These are phyloP conservation scores for Aspergillus neotritici DNA, from an alignment of 2,329 filamentous ascomycete genomes.

Conservation along the genomic window DNA sequence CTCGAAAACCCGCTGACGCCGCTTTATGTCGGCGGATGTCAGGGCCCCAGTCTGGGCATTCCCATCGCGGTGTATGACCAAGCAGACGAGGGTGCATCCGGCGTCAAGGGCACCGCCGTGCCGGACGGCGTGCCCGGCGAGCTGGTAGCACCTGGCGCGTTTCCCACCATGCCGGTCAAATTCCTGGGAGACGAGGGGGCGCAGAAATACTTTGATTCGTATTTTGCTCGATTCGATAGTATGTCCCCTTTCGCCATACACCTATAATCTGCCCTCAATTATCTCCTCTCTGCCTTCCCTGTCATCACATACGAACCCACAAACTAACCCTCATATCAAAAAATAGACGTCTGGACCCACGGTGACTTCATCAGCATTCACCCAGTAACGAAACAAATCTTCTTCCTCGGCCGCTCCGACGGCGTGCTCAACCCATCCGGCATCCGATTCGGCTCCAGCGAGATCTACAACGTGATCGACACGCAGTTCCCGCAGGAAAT, in stretches of 20 bases:
- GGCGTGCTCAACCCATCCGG: conserved; percentile 76
- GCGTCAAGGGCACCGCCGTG: conserved; percentile 47
- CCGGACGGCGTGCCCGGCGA: conserved; percentile 66
- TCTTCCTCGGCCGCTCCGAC: conserved; percentile 47
- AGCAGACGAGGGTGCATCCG: conserved; percentile 42
- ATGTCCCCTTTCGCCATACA: not conserved
- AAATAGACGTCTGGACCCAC: conserved; percentile 53
- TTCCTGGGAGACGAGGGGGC: conserved; percentile 54
- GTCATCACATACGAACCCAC: not conserved
- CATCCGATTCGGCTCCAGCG: conserved; percentile 73
- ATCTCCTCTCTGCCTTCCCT: not conserved
- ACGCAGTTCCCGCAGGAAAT: conserved; percentile 56
- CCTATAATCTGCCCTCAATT: not conserved
- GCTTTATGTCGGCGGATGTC: conserved; percentile 55
- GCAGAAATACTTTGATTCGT: conserved; percentile 48
- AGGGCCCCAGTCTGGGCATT: conserved; percentile 49
- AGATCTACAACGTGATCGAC: conserved; percentile 68
- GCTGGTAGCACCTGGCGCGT: conserved; percentile 63
- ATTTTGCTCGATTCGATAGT: conserved; percentile 57
- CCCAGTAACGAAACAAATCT: conserved; percentile 55
- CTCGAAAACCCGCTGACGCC: conserved; percentile 63
- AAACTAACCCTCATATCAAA: not conserved
- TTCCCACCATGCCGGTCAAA: conserved; percentile 68
- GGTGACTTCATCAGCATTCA: conserved; percentile 73
- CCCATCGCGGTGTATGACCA: conserved; percentile 57